phyloP scores from a whole-genome alignment of 169 alveolate genomes.

The Sarcocystis neurona region DNA sequence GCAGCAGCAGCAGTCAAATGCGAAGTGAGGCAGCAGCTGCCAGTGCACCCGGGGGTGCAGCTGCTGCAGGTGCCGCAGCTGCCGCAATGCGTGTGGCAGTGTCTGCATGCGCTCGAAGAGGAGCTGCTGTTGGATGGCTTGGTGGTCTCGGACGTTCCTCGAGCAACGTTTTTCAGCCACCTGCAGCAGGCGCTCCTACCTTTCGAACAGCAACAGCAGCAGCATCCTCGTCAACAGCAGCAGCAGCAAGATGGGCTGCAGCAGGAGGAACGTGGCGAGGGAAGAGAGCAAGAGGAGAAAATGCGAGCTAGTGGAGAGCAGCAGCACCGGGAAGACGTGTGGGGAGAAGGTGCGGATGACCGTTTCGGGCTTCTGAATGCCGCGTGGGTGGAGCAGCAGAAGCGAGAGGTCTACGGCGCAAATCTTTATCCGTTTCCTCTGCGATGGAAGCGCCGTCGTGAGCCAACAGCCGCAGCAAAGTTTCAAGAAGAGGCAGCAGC shows the following conservation, averaged over 20 bases:
- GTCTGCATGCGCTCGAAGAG: constrained; percentile 55
- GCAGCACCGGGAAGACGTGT: neutral
- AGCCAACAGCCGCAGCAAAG: too few species aligned
- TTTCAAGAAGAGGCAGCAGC: too few species aligned
- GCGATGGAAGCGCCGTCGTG: constrained; percentile 33
- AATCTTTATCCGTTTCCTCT: constrained; percentile 61
- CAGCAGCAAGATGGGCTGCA: neutral
- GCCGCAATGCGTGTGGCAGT: constrained; percentile 54
- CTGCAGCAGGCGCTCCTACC: constrained; percentile 48
- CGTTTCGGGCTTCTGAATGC: constrained; percentile 37
- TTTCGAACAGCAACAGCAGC: constrained; percentile 26
- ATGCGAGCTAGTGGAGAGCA: neutral
- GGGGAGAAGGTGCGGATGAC: neutral
- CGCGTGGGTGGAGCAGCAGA: constrained; percentile 50
- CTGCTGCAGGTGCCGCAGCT: constrained; percentile 28
- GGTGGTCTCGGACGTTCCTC: constrained; percentile 50
- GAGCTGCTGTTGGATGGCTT: constrained; percentile 57
- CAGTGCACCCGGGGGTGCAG: neutral
- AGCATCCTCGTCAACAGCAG: neutral
- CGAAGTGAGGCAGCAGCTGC: constrained; percentile 5
- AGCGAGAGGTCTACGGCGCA: constrained; percentile 51
- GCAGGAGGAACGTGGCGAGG: neutral
- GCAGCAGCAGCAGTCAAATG: constrained; percentile 20
- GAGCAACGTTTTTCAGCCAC: constrained; percentile 41
- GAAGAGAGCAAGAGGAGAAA: neutral